Evolutionary conservation across 2,329 filamentous ascomycete species (phyloP), one percentile per base, ranked within the genome.

Genomic region (Hypoxylon rubiginosum): DNA sequence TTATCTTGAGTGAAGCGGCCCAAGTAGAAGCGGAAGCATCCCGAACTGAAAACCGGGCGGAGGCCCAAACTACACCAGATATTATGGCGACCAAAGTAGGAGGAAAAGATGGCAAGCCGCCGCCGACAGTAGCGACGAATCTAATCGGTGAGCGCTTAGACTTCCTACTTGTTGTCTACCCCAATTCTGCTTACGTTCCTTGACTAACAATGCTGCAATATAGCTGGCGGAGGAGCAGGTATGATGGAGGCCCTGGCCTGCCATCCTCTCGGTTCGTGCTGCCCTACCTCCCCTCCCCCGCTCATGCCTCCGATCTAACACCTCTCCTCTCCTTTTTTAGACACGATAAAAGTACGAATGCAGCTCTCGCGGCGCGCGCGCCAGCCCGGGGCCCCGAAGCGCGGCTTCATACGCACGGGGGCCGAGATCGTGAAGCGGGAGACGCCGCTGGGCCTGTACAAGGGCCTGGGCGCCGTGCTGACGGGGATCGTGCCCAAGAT

Each of bases 341-440:
- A 97, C 81, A 97, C 94, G 65, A 97, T 98, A 85, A 97, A 99
- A 87, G 96, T 99, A 68, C 94, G 96, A 74, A 99, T 99, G 97
- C 96, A 99, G 83, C 91, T 99, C 66, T 98, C 96, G 60, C 88
- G 91, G 72, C 90, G 96, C 79, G 93, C 92, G 53, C 88, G 92
- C 72, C 87, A 89, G 65, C 94, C 94, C 61, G 96, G 96, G 66
- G 89, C 91, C 79, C 93, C 94, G 75, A 90, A 91, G 74, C 91
- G 94, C 73, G 95, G 96, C 69, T 99, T 99, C 83, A 79, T 97
- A 71, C 85, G 85, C 60, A 99, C 96, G 1, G 96, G 96, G 67
- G 81, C 86, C 68, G 92, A 97, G 73, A 98, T 99, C 74, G 89
- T 97, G 58, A 88, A 88, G 78, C 91, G 92, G 75, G 96, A 99